Conservation (phyloP, 805 yeast genomes). For the Soucietia sequanensis region DNA sequence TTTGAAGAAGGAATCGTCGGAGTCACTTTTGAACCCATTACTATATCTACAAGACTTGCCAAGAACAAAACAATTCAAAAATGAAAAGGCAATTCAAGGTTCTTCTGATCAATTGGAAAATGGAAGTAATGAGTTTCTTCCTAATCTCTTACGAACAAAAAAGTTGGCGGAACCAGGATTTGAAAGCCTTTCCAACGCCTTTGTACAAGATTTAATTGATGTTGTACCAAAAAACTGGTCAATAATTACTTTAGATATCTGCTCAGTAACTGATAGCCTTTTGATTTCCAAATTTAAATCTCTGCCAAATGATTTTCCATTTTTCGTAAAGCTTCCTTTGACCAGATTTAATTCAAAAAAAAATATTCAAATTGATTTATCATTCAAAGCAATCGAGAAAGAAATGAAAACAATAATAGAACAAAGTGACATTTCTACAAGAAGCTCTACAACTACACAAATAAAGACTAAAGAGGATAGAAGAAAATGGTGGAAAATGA, state of each 20-base stretch:
- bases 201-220: too few species aligned
- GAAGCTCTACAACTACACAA: slow-evolving; percentile 47
- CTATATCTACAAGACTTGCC: slow-evolving; percentile 1
- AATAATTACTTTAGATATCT: slow-evolving; percentile 59
- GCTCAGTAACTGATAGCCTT: slow-evolving; percentile 57
- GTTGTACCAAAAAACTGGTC: slow-evolving; percentile 53
- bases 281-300: slow-evolving; percentile 47
- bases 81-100: not conserved
- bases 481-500: slow-evolving; percentile 72
- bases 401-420: slow-evolving; percentile 46
- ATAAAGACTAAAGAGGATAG: slow-evolving; percentile 60
- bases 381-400: slow-evolving; percentile 36
- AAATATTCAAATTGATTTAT: slow-evolving; percentile 40
- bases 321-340: slow-evolving; percentile 59
- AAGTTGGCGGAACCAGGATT: too few species aligned
- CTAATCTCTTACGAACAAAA: too few species aligned
- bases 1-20: too few species aligned
- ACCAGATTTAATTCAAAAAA: slow-evolving; percentile 45
- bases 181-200: too few species aligned
- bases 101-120: too few species aligned
- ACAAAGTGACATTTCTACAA: slow-evolving; percentile 62
- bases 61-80: not conserved
- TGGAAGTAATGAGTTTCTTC: too few species aligned
- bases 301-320: slow-evolving; percentile 35
- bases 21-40: not conserved